phyloP scores from a whole-genome alignment of 345 rosid genomes.

The Euphorbia pulcherrima region DNA sequence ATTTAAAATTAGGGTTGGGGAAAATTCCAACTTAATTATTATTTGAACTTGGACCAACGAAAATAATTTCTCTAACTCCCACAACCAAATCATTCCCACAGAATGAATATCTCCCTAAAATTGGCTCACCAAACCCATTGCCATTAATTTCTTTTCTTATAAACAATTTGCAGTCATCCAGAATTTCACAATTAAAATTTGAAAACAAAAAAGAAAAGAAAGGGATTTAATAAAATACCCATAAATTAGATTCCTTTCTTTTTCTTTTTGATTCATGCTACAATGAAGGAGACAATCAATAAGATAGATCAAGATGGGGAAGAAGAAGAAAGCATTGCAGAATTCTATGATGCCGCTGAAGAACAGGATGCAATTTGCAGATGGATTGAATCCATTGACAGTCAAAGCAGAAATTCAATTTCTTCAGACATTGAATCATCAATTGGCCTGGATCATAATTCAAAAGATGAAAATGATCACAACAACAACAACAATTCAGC shows the following conservation, averaged over 20 bases:
- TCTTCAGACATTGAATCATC: neutral
- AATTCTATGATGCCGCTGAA: neutral
- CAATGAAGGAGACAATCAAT: conserved; percentile 9
- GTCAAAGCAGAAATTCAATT: neutral
- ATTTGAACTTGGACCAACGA: neutral
- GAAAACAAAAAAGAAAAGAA: neutral
- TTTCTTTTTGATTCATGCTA: no score
- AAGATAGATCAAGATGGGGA: neutral
- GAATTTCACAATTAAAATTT: neutral
- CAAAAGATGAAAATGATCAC: neutral
- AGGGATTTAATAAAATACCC: neutral
- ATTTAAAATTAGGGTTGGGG: neutral
- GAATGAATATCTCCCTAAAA: neutral
- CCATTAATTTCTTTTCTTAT: neutral
- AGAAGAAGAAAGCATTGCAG: neutral
- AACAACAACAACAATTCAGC: no score
- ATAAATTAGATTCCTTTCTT: neutral
- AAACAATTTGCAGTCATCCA: neutral
- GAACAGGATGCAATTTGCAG: neutral
- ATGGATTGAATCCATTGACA: neutral
- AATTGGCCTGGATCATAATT: conserved; percentile 3
- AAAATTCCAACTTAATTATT: neutral
- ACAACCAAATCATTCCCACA: neutral
- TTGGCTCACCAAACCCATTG: neutral
- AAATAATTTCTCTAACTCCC: neutral